Evolutionary conservation across 306 rosid genomes (phyloP), one percentile per base, ranked within the genome.

Genomic region (Elaeagnus macrophylla): DNA sequence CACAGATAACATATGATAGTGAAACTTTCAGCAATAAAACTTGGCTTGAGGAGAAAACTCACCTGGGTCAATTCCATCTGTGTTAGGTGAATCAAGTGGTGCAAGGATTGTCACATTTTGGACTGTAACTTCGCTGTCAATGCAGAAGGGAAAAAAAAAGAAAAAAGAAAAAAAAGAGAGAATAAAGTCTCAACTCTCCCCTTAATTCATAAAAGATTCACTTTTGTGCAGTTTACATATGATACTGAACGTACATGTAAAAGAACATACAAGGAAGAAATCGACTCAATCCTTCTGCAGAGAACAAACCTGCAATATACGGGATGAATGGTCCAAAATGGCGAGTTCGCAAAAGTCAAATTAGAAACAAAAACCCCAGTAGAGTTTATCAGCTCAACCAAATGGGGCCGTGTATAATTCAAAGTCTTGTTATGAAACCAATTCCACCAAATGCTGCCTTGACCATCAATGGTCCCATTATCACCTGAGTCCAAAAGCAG

Each of bases 11-110:
- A 42, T 42, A 42, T 25, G 32, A 5, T 5, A 25, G 32, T 25
- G 32, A 25, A 25, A 25, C 32, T 25, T 25, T 25, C 5, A 5
- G 32, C 32, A 25, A 25, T n/a, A 41, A 57, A 39, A 40, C 41
- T 9, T 41, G 10, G 19, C 8, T 42, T 41, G 32, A 18, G 51
- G 35, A 51, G 75, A 66, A 67, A 64, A 57, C 43, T 75, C 36
- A 80, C 95, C 95, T 54, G 95, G 95, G 71, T 82, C 79, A 45
- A 86, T 82, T 47, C 85, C 95, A 14, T 86, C 95, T 2, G 95
- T 82, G 71, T 82, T 86, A 55, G 88, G 91, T 8, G 95, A 82
- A 57, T 69, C 67, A 38, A 64, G 78, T 45, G 95, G 95, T 53
- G 95, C 88, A 61, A 82, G 76, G 72, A 80, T 83, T 3, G 78